A percentile compares a stretch with the other conserved stretches of the same genome.
phyloP scores from a whole-genome alignment of 805 yeast species.

The Danielozyma ontarioensis region DNA sequence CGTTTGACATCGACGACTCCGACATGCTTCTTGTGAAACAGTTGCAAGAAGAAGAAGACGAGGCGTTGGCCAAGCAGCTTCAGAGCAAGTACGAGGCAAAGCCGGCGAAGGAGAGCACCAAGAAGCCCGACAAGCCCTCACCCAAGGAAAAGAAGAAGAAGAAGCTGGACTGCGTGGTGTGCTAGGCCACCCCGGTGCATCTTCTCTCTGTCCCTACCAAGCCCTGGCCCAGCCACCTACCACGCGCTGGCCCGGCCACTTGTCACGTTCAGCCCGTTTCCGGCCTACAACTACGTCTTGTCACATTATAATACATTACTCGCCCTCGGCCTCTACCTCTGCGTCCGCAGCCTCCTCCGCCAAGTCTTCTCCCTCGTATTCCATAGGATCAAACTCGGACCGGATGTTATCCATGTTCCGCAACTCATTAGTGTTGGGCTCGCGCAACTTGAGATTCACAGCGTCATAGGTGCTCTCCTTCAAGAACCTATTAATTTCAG shows the following conservation, averaged over 20 bases:
- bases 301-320: slow-evolving; percentile 7
- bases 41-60: slow-evolving; percentile 57
- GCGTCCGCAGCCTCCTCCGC: slow-evolving; percentile 37
- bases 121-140: slow-evolving; percentile 1
- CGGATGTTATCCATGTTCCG: slow-evolving; percentile 63
- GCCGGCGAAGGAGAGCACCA: not conserved
- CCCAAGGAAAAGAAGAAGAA: slow-evolving; percentile 8
- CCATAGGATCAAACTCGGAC: slow-evolving; percentile 73
- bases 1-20: slow-evolving; percentile 4
- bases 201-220: slow-evolving; percentile 1
- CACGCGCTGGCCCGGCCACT: too few species aligned
- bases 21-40: slow-evolving; percentile 37
- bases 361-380: slow-evolving; percentile 61
- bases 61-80: slow-evolving; percentile 40
- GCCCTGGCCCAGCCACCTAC: too few species aligned
- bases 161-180: slow-evolving; percentile 17
- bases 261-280: too few species aligned
- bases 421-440: slow-evolving; percentile 67
- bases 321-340: slow-evolving; percentile 19
- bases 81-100: slow-evolving; percentile 26
- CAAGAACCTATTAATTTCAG: slow-evolving; percentile 49
- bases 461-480: slow-evolving; percentile 56
- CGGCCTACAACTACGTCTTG: too few species aligned
- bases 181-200: slow-evolving; percentile 6
- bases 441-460: slow-evolving; percentile 59